Evolutionary conservation across 1,284 basidiomycete species (phyloP).

Genomic region (Melanopsichium pennsylvanicum): DNA sequence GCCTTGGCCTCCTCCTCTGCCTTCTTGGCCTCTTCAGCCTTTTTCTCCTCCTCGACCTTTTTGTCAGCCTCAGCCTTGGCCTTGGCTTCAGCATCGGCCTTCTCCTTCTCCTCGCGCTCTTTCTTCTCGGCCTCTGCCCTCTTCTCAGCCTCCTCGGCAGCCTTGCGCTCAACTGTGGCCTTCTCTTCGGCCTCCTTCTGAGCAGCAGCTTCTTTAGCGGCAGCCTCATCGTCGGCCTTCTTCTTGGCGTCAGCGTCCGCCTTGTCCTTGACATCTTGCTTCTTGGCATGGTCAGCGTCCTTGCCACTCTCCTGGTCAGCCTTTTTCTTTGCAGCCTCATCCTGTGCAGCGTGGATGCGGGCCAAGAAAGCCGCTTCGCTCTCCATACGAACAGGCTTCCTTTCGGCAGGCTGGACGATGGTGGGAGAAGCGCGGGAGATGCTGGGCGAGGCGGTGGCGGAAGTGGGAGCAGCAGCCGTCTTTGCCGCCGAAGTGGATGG

Average conservation of each 20-base stretch:
- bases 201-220: constrained; percentile 26
- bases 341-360: constrained; percentile 48
- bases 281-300: constrained; percentile 34
- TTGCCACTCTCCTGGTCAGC: constrained; percentile 42
- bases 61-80: constrained; percentile 26
- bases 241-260: constrained; percentile 40
- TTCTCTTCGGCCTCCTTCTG: constrained; percentile 43
- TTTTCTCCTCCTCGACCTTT: constrained; percentile 10
- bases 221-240: constrained; percentile 42
- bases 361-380: constrained; percentile 58
- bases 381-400: constrained; percentile 55
- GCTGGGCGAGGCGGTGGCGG: constrained; percentile 32
- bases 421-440: constrained; percentile 28
- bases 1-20: constrained; percentile 43
- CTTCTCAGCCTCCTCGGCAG: constrained; percentile 37
- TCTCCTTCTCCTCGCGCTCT: constrained; percentile 38
- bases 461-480: constrained; percentile 26
- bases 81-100: constrained; percentile 32
- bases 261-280: constrained; percentile 37
- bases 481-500: constrained; percentile 26
- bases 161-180: constrained; percentile 35
- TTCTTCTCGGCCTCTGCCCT: constrained; percentile 40
- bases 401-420: constrained; percentile 39
- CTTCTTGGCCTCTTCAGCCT: constrained; percentile 35
- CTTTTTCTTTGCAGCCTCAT: constrained; percentile 53